These are phyloP conservation scores for Carex scoparia DNA, from an alignment of 176 grass and related monocot genomes.

Conservation along the genomic window DNA sequence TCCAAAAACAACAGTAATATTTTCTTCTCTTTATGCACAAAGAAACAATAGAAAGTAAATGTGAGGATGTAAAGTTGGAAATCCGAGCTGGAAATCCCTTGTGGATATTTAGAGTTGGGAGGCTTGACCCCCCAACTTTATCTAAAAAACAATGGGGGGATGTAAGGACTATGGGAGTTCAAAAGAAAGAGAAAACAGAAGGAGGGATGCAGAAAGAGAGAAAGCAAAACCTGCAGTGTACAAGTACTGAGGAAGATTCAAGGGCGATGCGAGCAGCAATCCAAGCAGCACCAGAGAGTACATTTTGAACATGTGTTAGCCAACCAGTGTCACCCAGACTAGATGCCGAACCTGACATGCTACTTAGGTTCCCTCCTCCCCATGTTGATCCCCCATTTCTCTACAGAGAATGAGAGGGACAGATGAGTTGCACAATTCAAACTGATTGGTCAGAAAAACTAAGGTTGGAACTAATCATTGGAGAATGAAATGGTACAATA, in stretches of 20 bases:
- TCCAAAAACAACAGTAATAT: background rate
- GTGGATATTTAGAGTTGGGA: too few species aligned
- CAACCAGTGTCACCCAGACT: conserved; percentile 73
- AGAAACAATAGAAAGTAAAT: background rate
- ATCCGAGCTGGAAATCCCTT: too few species aligned
- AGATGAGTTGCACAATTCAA: background rate
- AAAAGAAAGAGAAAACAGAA: background rate
- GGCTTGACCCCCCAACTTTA: too few species aligned
- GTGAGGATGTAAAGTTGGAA: background rate
- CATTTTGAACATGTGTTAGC: conserved; percentile 90
- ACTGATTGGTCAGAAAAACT: background rate
- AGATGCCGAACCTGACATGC: conserved; percentile 92
- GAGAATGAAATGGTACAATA: background rate
- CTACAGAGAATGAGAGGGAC: conserved; percentile 27
- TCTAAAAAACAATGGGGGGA: background rate
- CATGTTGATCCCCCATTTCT: conserved; percentile 90
- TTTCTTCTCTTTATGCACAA: background rate
- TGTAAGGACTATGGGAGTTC: background rate
- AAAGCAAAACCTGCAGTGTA: conserved; percentile 85
- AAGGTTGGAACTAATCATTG: background rate
- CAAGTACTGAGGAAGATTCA: conserved; percentile 88
- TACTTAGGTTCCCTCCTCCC: conserved; percentile 94
- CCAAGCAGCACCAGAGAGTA: conserved; percentile 93
- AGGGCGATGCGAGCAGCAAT: conserved; percentile 80
- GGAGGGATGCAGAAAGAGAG: conserved; percentile 7